phyloP scores from a whole-genome alignment of 306 rosid species.

The Ochetophila trinervis region DNA sequence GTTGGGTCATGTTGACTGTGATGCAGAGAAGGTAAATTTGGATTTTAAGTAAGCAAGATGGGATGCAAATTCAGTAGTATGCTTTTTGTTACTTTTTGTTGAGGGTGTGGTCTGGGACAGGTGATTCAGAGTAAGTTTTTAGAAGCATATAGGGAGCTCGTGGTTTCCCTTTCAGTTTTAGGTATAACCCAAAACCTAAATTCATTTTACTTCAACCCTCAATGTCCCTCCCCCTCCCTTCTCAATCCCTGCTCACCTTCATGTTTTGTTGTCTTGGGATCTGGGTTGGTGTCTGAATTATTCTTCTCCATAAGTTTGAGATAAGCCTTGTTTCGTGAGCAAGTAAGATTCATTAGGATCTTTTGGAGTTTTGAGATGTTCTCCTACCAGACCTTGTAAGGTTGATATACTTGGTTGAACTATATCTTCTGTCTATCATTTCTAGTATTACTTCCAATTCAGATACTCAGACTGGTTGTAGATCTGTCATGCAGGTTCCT shows the following conservation, averaged over 20 bases:
- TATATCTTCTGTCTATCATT: neutral
- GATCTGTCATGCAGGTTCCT: neutral
- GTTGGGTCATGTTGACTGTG: constrained; percentile 96
- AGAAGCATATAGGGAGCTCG: too few relatives aligned
- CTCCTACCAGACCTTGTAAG: too few relatives aligned
- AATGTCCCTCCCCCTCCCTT: neutral
- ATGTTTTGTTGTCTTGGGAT: too few relatives aligned
- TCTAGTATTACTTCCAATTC: neutral
- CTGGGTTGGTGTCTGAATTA: neutral
- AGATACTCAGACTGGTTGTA: neutral
- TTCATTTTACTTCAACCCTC: too few relatives aligned
- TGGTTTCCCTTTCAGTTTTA: too few relatives aligned
- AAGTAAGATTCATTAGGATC: too few relatives aligned
- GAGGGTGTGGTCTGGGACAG: neutral
- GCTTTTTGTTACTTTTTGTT: neutral
- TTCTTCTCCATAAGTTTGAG: neutral
- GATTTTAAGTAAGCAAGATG: neutral
- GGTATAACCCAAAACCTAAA: too few relatives aligned
- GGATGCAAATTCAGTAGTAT: too few relatives aligned
- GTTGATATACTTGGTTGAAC: neutral
- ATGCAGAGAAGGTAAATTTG: constrained; percentile 76
- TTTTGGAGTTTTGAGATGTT: neutral
- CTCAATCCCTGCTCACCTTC: neutral
- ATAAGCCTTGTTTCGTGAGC: neutral
- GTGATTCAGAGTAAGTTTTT: too few relatives aligned